A percentile compares a stretch with the other conserved stretches of the same genome.
phyloP scores from a whole-genome alignment of 371 early-diverging fungal genomes.

The Apophysomyces variabilis region DNA sequence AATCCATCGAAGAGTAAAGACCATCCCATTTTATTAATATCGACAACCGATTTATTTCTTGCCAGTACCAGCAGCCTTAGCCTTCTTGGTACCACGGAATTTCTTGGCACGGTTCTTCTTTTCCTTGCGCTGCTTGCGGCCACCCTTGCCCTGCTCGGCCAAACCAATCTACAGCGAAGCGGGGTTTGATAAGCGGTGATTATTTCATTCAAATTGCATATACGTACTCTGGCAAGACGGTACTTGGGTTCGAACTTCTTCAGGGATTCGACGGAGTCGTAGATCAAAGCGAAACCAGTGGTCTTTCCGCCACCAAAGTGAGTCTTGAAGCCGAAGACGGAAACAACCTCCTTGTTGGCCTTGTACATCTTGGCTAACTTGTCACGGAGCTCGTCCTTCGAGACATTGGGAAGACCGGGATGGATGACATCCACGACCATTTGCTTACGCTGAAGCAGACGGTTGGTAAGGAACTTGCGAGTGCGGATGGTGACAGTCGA shows the following conservation, averaged over 20 bases:
- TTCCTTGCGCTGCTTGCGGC: constrained; percentile 99
- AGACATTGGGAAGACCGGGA: constrained; percentile 91
- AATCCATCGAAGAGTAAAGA: background rate
- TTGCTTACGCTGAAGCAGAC: constrained; percentile 97
- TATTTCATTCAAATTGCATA: background rate
- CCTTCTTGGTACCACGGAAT: constrained; percentile 97
- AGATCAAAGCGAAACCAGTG: constrained; percentile 97
- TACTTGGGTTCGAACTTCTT: constrained; percentile 99
- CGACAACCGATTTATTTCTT: constrained; percentile 47
- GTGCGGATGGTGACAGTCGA: constrained; percentile 92
- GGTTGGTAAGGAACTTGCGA: constrained; percentile 98
- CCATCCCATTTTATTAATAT: constrained; percentile 8
- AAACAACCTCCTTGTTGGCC: constrained; percentile 87
- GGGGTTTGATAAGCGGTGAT: background rate
- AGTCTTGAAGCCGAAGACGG: constrained; percentile 96
- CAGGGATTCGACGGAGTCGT: constrained; percentile 93
- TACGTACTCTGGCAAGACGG: constrained; percentile 82
- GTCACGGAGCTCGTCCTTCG: constrained; percentile 93
- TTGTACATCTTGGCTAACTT: constrained; percentile 98
- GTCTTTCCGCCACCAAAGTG: constrained; percentile 98
- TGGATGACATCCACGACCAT: constrained; percentile 98
- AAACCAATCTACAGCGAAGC: constrained; percentile 66
- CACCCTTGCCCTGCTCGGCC: constrained; percentile 76
- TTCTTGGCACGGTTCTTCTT: constrained; percentile 99
- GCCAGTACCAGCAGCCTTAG: constrained; percentile 72